phyloP scores from a whole-genome alignment of 1,139 yeast species.

The Yamadazyma siamensis region DNA sequence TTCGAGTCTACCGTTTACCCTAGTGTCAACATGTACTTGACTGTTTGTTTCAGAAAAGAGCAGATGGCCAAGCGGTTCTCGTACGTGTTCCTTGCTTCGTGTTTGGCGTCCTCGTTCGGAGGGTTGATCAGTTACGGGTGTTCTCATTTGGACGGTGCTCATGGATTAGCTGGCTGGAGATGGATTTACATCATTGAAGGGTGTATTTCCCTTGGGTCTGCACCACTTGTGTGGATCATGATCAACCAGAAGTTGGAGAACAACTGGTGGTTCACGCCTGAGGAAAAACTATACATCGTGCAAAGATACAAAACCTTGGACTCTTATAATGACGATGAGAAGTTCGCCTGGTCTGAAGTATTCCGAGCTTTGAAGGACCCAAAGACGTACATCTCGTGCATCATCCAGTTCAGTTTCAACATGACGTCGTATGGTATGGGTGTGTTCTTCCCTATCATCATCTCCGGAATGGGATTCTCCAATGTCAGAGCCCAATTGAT shows the following conservation, averaged over 20 bases:
- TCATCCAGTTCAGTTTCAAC: conserved; percentile 37
- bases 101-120: conserved; percentile 16
- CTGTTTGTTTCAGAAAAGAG: conserved; percentile 20
- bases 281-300: no score
- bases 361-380: conserved; percentile 45
- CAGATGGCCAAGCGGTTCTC: conserved; percentile 23
- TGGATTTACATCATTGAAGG: conserved; percentile 39
- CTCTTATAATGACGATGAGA: conserved; percentile 44
- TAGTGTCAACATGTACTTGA: conserved; percentile 21
- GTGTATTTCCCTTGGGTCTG: no score
- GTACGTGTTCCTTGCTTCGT: conserved; percentile 21
- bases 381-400: conserved; percentile 41
- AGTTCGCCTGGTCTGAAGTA: conserved; percentile 40
- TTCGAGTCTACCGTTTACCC: conserved; percentile 27
- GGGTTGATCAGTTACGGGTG: conserved; percentile 22
- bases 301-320: no score
- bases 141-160: conserved; percentile 17
- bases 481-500: conserved; percentile 29
- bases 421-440: conserved; percentile 41
- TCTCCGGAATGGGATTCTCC: conserved; percentile 25
- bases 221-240: no score
- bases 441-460: conserved; percentile 43
- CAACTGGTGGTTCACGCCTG: no score
- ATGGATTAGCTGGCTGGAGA: conserved; percentile 35
- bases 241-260: conserved; percentile 18